Evolutionary conservation across 2,329 filamentous ascomycete species (phyloP).

Genomic region (Cordyceps farinosa): DNA sequence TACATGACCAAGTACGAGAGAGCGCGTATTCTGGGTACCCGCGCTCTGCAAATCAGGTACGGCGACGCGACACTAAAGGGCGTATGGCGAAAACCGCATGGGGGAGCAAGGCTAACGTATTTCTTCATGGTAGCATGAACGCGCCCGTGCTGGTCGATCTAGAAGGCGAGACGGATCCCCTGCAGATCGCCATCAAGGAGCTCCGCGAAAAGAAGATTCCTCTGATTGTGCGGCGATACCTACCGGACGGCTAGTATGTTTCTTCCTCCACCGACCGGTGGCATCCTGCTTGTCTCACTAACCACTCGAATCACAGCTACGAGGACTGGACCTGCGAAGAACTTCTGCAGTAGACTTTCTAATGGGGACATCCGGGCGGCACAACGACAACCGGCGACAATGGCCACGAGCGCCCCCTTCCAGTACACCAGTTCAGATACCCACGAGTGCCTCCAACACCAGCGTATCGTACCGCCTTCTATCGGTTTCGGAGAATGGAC

Average conservation of each 20-base stretch:
- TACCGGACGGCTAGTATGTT: constrained; percentile 92
- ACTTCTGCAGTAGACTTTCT: constrained; percentile 59
- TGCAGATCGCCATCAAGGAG: constrained; percentile 97
- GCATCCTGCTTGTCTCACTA: constrained; percentile 17
- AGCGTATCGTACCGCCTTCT: neutral
- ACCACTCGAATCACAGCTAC: constrained; percentile 57
- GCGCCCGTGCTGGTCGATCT: constrained; percentile 94
- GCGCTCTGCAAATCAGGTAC: constrained; percentile 93
- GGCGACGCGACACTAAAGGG: constrained; percentile 25
- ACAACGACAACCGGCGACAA: neutral
- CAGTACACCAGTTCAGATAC: neutral
- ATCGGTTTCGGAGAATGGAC: neutral
- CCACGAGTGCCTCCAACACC: neutral
- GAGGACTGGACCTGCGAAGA: constrained; percentile 99
- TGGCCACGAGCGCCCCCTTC: neutral
- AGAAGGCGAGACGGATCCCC: constrained; percentile 94
- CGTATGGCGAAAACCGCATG: neutral
- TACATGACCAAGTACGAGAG: constrained; percentile 99
- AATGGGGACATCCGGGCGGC: neutral
- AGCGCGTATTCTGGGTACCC: constrained; percentile 86
- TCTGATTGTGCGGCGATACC: constrained; percentile 87
- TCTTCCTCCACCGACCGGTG: neutral
- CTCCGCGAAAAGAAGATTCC: constrained; percentile 98
- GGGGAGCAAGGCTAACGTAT: constrained; percentile 21
- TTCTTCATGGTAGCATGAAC: constrained; percentile 68